A percentile compares a stretch with the other conserved stretches of the same genome.
phyloP scores from a whole-genome alignment of 2,329 filamentous ascomycete species.

The Diaporthe destruens region DNA sequence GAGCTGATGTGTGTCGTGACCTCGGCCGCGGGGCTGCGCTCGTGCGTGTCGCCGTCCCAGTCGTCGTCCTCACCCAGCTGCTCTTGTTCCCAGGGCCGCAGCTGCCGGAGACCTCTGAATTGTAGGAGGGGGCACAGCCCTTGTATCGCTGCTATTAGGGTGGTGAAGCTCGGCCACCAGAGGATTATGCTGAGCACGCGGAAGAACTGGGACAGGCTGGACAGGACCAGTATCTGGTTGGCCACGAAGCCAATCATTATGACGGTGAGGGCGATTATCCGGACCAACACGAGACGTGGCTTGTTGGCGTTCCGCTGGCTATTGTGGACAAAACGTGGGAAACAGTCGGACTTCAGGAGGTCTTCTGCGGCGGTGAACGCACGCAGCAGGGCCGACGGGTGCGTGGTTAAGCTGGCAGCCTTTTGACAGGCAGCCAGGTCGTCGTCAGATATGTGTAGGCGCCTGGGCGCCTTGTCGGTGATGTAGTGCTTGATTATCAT shows the following conservation, averaged over 20 bases:
- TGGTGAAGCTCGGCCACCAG: slow-evolving; percentile 53
- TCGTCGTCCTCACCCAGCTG: slow-evolving; percentile 2
- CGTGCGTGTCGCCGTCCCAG: slow-evolving; percentile 31
- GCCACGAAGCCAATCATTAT: slow-evolving; percentile 48
- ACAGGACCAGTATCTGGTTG: slow-evolving; percentile 51
- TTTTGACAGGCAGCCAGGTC: slow-evolving; percentile 56
- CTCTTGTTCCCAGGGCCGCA: slow-evolving; percentile 56
- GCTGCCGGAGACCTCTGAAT: slow-evolving; percentile 49
- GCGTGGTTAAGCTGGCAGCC: slow-evolving; percentile 57
- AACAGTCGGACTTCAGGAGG: slow-evolving; percentile 52
- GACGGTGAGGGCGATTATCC: slow-evolving; percentile 44
- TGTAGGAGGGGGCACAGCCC: slow-evolving; percentile 55
- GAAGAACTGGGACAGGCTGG: slow-evolving; percentile 45
- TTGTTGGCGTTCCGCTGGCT: slow-evolving; percentile 55
- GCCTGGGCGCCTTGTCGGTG: slow-evolving; percentile 50
- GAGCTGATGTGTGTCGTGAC: slow-evolving; percentile 25
- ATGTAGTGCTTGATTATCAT: slow-evolving; percentile 56
- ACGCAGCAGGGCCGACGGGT: slow-evolving; percentile 58
- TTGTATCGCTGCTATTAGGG: slow-evolving; percentile 52
- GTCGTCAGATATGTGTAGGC: slow-evolving; percentile 53
- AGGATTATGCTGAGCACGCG: slow-evolving; percentile 50
- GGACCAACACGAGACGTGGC: slow-evolving; percentile 50
- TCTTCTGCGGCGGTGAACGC: slow-evolving; percentile 55
- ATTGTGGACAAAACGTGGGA: slow-evolving; percentile 56
- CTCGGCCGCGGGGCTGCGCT: background rate